phyloP scores from a whole-genome alignment of 2,329 filamentous ascomycete species.

The Ophiostoma australiae region DNA sequence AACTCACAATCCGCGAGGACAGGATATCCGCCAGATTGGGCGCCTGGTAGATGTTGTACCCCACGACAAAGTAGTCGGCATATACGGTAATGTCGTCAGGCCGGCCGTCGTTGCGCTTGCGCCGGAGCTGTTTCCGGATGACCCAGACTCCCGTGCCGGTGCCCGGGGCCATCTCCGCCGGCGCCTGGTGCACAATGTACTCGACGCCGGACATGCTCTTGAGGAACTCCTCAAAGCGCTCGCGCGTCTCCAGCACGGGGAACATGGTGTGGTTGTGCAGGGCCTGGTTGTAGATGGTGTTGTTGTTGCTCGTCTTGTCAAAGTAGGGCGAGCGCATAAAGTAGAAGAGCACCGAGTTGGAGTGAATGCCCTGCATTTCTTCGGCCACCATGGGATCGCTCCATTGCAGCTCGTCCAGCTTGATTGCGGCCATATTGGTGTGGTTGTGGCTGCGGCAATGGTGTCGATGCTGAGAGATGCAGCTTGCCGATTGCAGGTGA shows the following conservation, averaged over 20 bases:
- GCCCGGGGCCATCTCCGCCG: slow-evolving; percentile 58
- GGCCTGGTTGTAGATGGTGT: slow-evolving; percentile 57
- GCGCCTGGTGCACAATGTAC: slow-evolving; percentile 61
- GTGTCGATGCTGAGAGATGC: neutral
- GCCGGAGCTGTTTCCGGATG: slow-evolving; percentile 62
- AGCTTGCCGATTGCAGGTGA: neutral
- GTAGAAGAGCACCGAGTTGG: slow-evolving; percentile 62
- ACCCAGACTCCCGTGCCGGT: slow-evolving; percentile 62
- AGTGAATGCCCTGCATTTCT: slow-evolving; percentile 54
- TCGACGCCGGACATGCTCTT: slow-evolving; percentile 62
- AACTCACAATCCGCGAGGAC: slow-evolving; percentile 45
- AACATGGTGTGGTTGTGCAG: slow-evolving; percentile 57
- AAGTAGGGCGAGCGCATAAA: slow-evolving; percentile 65
- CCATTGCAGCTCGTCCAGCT: slow-evolving; percentile 65
- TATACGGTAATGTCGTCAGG: slow-evolving; percentile 55
- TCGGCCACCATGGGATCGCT: slow-evolving; percentile 47
- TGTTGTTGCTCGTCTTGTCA: slow-evolving; percentile 63
- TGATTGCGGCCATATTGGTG: slow-evolving; percentile 28
- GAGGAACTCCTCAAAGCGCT: slow-evolving; percentile 58
- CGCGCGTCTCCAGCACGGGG: slow-evolving; percentile 54
- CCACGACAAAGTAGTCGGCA: slow-evolving; percentile 59
- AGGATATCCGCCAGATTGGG: slow-evolving; percentile 57
- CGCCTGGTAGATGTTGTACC: slow-evolving; percentile 63
- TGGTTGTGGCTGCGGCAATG: neutral
- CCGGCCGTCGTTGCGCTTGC: slow-evolving; percentile 45